These are phyloP conservation scores for Russula lepida DNA, from an alignment of 768 basidiomycete species.

Conservation along the genomic window DNA sequence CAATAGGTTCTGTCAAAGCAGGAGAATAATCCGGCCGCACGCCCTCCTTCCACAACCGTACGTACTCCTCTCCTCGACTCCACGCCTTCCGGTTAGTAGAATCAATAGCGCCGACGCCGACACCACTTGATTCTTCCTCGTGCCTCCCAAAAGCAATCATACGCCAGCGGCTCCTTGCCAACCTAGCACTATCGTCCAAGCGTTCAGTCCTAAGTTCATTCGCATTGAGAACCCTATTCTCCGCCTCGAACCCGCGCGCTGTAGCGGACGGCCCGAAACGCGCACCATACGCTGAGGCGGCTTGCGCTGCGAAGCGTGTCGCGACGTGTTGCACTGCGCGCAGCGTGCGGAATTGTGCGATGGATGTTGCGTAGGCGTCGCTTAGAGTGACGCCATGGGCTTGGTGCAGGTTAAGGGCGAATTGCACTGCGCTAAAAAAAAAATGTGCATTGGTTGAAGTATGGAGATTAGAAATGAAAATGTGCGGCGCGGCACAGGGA, in stretches of 20 bases:
- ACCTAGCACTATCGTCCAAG: conserved; percentile 48
- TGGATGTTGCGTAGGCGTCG: conserved; percentile 69
- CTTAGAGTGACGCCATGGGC: conserved; percentile 57
- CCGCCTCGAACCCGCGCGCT: conserved; percentile 50
- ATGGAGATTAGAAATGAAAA: neutral
- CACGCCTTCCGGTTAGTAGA: conserved; percentile 39
- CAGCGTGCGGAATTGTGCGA: conserved; percentile 82
- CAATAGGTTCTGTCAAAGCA: conserved; percentile 34
- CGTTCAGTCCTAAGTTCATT: conserved; percentile 47
- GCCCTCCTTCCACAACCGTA: conserved; percentile 63
- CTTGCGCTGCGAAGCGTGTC: conserved; percentile 63
- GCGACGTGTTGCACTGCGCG: conserved; percentile 79
- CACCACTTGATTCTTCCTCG: neutral
- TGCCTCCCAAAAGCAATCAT: conserved; percentile 30
- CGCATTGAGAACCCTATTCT: conserved; percentile 54
- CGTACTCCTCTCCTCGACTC: conserved; percentile 69
- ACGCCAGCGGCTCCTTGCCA: conserved; percentile 72
- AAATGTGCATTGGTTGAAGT: neutral
- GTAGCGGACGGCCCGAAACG: conserved; percentile 53
- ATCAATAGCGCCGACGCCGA: neutral
- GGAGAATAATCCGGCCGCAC: conserved; percentile 59
- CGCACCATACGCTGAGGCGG: conserved; percentile 72
- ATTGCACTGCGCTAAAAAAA: conserved; percentile 61
- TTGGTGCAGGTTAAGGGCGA: conserved; percentile 69
- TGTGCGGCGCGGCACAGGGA: neutral